These are phyloP conservation scores for Stemphylium beticola DNA, from an alignment of 2,329 filamentous ascomycete genomes.

Conservation along the genomic window DNA sequence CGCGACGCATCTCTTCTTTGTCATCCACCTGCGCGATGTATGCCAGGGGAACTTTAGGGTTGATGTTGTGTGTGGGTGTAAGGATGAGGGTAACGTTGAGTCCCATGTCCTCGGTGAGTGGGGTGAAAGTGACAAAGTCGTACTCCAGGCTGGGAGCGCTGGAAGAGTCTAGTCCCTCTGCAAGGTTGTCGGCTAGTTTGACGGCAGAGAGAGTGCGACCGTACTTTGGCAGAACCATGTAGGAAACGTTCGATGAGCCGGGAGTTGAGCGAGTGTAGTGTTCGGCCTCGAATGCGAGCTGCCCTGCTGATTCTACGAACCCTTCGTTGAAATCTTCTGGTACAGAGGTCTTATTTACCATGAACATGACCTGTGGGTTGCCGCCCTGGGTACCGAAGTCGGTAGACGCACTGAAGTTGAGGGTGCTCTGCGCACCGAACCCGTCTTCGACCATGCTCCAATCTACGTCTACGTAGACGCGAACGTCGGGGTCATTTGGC, in stretches of 20 bases:
- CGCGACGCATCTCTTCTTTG: constrained; percentile 45
- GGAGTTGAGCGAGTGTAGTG: constrained; percentile 45
- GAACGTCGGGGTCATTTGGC: constrained; percentile 39
- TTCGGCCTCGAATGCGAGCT: constrained; percentile 47
- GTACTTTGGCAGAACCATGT: constrained; percentile 43
- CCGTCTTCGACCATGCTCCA: constrained; percentile 37
- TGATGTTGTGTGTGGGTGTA: constrained; percentile 57
- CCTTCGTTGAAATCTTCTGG: constrained; percentile 42
- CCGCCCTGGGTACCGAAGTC: constrained; percentile 49
- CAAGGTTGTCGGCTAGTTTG: constrained; percentile 37
- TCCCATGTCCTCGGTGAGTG: constrained; percentile 37
- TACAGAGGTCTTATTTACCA: constrained; percentile 44
- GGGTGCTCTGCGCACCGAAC: constrained; percentile 35
- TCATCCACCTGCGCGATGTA: constrained; percentile 60
- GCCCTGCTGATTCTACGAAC: constrained; percentile 45
- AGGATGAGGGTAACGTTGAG: constrained; percentile 52
- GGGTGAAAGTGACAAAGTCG: constrained; percentile 46
- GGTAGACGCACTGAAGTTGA: constrained; percentile 44
- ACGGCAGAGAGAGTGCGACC: constrained; percentile 47
- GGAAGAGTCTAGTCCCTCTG: constrained; percentile 34
- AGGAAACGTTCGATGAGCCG: constrained; percentile 30
- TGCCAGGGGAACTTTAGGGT: constrained; percentile 57
- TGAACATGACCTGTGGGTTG: constrained; percentile 39
- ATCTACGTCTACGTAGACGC: constrained; percentile 48
- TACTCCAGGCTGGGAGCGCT: constrained; percentile 46